Evolutionary conservation across 371 early-diverging fungal species (phyloP).

Genomic region (Mortierella sp.): DNA sequence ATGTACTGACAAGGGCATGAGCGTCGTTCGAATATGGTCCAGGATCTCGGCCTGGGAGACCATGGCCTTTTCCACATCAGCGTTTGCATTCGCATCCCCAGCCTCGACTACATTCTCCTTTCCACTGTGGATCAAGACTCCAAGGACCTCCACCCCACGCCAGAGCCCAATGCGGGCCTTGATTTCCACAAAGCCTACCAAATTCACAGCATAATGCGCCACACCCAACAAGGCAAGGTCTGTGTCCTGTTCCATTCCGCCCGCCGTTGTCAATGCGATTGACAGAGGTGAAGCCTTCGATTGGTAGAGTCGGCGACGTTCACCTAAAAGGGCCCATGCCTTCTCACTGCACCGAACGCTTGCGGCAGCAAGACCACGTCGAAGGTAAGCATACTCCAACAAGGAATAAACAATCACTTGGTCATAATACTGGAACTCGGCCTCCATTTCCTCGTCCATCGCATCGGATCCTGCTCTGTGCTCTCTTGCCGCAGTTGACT

Average conservation of each 20-base stretch:
- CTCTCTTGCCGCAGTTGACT: slow-evolving; percentile 7
- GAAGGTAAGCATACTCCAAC: slow-evolving; percentile 48
- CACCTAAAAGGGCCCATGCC: slow-evolving; percentile 45
- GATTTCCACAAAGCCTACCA: slow-evolving; percentile 48
- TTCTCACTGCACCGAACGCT: slow-evolving; percentile 52
- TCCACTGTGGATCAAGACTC: slow-evolving; percentile 16
- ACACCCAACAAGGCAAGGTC: slow-evolving; percentile 34
- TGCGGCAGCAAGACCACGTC: slow-evolving; percentile 42
- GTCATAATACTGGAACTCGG: slow-evolving; percentile 47
- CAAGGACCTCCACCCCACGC: slow-evolving; percentile 41
- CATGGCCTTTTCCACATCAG: slow-evolving; percentile 14
- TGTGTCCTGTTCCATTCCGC: slow-evolving; percentile 10
- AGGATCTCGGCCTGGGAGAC: slow-evolving; percentile 38
- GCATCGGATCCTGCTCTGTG: not conserved
- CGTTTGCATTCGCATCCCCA: not conserved
- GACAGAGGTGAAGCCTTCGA: too few relatives aligned
- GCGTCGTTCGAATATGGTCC: slow-evolving; percentile 48
- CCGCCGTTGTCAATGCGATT: not conserved
- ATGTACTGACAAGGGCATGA: slow-evolving; percentile 45
- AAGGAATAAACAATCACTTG: slow-evolving; percentile 47
- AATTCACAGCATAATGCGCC: slow-evolving; percentile 46
- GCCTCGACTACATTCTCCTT: slow-evolving; percentile 8
- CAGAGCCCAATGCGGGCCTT: slow-evolving; percentile 51
- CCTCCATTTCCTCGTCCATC: slow-evolving; percentile 19
- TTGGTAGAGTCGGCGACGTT: slow-evolving; percentile 23